Conservation (phyloP, 495 filamentous ascomycete genomes). For the Penicillium samsonianum region DNA sequence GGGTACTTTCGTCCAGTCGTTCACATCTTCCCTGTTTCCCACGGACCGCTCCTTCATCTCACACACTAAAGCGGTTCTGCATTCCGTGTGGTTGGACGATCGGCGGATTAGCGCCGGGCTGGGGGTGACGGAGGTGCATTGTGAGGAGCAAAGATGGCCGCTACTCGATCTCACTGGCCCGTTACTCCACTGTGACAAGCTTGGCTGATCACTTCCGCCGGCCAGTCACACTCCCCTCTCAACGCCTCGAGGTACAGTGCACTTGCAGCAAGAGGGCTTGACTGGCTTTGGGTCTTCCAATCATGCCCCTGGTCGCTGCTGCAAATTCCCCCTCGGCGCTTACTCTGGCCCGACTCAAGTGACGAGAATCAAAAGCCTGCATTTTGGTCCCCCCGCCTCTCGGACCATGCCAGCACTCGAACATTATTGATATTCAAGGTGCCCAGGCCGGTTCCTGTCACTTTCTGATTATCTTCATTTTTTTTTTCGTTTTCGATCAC, state of each 20-base stretch:
- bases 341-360: constrained; percentile 29
- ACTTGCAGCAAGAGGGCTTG: constrained; percentile 23
- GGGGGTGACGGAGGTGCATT: constrained; percentile 42
- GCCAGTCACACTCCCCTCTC: constrained; percentile 32
- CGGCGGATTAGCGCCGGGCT: constrained; percentile 38
- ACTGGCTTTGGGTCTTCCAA: constrained; percentile 27
- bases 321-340: constrained; percentile 35
- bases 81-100: constrained; percentile 38
- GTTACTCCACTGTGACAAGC: constrained; percentile 42
- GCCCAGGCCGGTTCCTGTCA: constrained; percentile 24
- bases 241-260: constrained; percentile 16
- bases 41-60: neutral
- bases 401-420: constrained; percentile 10
- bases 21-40: constrained; percentile 1
- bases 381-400: constrained; percentile 21
- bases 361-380: constrained; percentile 28
- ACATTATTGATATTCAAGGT: constrained; percentile 42
- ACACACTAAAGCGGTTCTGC: constrained; percentile 34
- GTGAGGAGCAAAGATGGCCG: constrained; percentile 18
- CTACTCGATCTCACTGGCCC: constrained; percentile 21
- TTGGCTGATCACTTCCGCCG: constrained; percentile 30
- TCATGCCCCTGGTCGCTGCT: constrained; percentile 26
- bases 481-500: constrained; percentile 12
- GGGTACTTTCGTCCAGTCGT: constrained; percentile 13
- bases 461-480: constrained; percentile 20